Conservation (phyloP, 305 asterid species). For the Solanum hybrid region DNA sequence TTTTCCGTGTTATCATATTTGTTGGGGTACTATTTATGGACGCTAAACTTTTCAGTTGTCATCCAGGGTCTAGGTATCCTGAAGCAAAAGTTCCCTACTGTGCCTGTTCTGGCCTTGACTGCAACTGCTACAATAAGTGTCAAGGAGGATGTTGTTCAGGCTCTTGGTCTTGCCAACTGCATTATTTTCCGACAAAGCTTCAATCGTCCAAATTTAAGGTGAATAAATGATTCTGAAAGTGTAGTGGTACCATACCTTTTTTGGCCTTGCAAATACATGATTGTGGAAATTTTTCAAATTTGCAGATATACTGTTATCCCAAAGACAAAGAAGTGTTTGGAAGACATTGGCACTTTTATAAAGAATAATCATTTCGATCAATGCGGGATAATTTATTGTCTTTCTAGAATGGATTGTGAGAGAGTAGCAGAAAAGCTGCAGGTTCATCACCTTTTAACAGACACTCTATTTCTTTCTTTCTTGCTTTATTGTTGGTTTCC, state of each 20-base stretch:
- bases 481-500: neutral
- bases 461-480: constrained; percentile 9
- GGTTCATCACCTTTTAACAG: constrained; percentile 35
- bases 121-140: constrained; percentile 96
- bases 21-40: constrained; percentile 9
- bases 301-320: constrained; percentile 90
- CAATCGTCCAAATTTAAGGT: constrained; percentile 93
- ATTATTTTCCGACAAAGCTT: constrained; percentile 92
- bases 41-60: constrained; percentile 19
- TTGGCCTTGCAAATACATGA: neutral
- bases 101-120: constrained; percentile 92
- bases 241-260: neutral
- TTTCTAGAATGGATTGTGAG: constrained; percentile 96
- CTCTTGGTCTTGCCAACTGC: constrained; percentile 93
- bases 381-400: constrained; percentile 92
- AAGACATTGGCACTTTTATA: constrained; percentile 77
- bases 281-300: constrained; percentile 26
- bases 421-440: constrained; percentile 82
- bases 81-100: constrained; percentile 83
- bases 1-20: constrained; percentile 1
- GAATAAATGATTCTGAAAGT: constrained; percentile 11
- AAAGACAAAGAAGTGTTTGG: constrained; percentile 85
- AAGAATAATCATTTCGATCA: constrained; percentile 72
- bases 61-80: constrained; percentile 87
- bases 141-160: constrained; percentile 99